Evolutionary conservation across 257 asterid genomes (phyloP), one percentile per base, ranked within the genome.

Genomic region (Plantago ovata): DNA sequence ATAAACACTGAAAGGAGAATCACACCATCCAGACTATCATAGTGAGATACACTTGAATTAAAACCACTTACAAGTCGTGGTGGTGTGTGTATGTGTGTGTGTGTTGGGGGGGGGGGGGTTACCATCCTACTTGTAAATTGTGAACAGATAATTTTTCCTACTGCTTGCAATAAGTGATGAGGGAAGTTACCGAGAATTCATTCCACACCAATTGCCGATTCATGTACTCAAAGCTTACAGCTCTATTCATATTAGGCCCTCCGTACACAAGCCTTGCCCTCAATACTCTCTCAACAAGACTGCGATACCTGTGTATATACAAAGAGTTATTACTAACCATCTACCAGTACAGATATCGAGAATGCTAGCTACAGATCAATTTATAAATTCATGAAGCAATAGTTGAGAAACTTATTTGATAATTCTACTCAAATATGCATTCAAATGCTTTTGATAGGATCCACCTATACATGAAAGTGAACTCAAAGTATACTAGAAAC

Each of bases 181-280:
- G 66, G 71, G 43, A 46, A 69, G 18, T 76, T 84, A 86, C 96
- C 94, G 96, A 87, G 58, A 91, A 87, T 68, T 87, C 95, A 75
- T 91, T 87, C 98, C 98, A 91, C 69, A 91, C 96, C 83, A 87
- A 77, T 75, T 91, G 98, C 40, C 95, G 86, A 68, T 91, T 91
- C 96, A 87, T 91, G 81, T 91, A 91, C 74, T 91, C 98, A 40
- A 91, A 91, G 94, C 98, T 91, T 64, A 92, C 95, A 53, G 95
- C 83, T 70, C 95, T 75, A 64, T 92, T 92, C 98, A 88, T 92
- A 65, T 88, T 73, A 57, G 95, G 96, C 72, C 94, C 79, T 52
- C 87, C 95, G 76, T 84, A 92, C 68, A 93, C 98, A 60, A 93
- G 96, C 67, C 98, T 81, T 62, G 98, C 98, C 53, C 57, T 77